Evolutionary conservation across 805 yeast genomes (phyloP), one percentile per base, ranked within the genome.

Genomic region (Lipomyces yamadae): DNA sequence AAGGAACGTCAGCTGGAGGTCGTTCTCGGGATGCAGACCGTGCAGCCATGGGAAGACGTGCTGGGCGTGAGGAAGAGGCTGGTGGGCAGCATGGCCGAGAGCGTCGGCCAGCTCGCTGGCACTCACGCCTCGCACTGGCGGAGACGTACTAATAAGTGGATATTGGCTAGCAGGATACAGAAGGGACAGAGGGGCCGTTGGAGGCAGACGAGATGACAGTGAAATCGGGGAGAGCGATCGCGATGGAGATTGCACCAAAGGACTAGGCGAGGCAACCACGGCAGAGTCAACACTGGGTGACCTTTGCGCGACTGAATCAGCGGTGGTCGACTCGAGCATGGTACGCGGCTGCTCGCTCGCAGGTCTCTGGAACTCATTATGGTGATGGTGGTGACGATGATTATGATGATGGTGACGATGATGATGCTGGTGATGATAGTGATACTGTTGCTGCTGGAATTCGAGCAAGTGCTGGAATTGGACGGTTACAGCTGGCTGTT

Each of bases 1-100:
- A 55, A 76, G 66, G 72, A 77, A 86, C 79, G 76, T 82, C 56
- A 83, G 77, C 73, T 86, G 89, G 32, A 88, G 84, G 54, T 82
- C 79, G 73, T 86, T 86, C 45, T 82, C 80, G 13, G 81, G 81
- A 68, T 88, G 86, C 56, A 90, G 80, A 0, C 96, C 95, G 76
- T 93, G 97, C 33, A 91, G 80, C 97, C 97, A 92, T 0, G 98
- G 98, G 73, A 92, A 93, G 83, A 93, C 85, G 10, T 74, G 74
- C 32, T 81, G 83, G 24, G 93, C 88, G 2, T 84, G 84, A 0
- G 97, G 97, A 53, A 88, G 74, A 2, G 80, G 78, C 11, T 70
- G 61, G 32, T 75, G 72, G 53, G 74, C 73, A 42, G 72, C 74
- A 29, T 66, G 52, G 60, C 73, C 74, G 15, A 78, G 61, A 4